Conservation (phyloP, 148 eudicot species). For the Chenopodium suecicum region DNA sequence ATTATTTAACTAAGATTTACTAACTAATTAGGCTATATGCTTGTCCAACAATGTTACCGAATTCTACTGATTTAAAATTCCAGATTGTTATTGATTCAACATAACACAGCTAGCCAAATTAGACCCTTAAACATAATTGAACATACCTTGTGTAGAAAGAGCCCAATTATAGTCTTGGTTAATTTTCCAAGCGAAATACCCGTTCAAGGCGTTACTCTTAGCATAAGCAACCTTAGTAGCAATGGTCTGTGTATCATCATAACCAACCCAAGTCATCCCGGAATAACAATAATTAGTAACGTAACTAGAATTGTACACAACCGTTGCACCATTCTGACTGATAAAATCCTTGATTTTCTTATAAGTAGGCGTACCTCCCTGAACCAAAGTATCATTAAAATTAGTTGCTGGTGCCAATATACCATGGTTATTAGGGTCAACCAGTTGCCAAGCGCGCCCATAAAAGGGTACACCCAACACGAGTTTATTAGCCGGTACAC, state of each 20-base stretch:
- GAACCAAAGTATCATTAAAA: constrained; percentile 13
- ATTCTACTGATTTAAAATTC: too few relatives aligned
- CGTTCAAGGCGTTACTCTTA: constrained; percentile 38
- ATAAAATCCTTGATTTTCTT: constrained; percentile 30
- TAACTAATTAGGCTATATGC: too few relatives aligned
- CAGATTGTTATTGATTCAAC: too few relatives aligned
- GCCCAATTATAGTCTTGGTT: constrained; percentile 45
- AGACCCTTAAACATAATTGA: too few relatives aligned
- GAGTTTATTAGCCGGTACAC: not conserved
- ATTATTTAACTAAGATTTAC: too few relatives aligned
- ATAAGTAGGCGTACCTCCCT: constrained; percentile 26
- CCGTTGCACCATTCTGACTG: constrained; percentile 23
- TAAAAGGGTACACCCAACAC: not conserved
- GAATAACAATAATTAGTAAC: constrained; percentile 51
- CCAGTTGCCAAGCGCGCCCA: not conserved
- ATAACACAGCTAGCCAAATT: too few relatives aligned
- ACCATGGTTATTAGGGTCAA: not conserved
- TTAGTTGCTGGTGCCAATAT: constrained; percentile 25
- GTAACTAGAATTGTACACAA: constrained; percentile 32
- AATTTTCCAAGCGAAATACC: constrained; percentile 62
- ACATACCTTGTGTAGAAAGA: constrained; percentile 49
- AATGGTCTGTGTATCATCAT: constrained; percentile 46
- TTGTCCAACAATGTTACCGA: too few relatives aligned
- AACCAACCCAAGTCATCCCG: constrained; percentile 62
- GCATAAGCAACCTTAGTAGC: constrained; percentile 49